Base-by-base conservation (phyloP, 73 alveolate species). In the Paramecium pentaurelia region DNA sequence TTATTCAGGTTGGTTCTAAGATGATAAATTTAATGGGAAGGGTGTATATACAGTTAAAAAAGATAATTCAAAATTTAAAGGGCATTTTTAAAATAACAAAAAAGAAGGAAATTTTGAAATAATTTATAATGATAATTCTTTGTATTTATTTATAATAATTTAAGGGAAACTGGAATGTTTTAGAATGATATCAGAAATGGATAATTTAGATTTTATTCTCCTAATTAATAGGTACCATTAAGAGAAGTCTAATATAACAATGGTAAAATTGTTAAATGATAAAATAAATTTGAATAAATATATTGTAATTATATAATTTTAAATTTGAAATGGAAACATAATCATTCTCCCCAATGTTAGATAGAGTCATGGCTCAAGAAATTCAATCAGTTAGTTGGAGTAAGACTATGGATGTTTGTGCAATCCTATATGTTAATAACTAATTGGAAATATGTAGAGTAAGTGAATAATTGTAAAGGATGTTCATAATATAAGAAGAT, bases 401-500 rank as follows among this genome's bases (percentile, higher is more conserved):
- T 80, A 80, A 80, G 18, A 80, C 91, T 10, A 80, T 80, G 91
- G 91, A 80, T 49, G 75, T 80, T n/a, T 47, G 71, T 80, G 91
- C 91, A 5, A 42, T 80, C n/a, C 75, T 80, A 3, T 80, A 80
- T 27, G 14, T 14, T 20, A 80, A 80, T 27, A 80, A 80, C 27
- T 32, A 42, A 45, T 45, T 80, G 30, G 91, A 80, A 47, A 49
- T 80, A 11, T 80, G 44, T 12, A 80, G 91, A 80, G 91, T 80
- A 5, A 36, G 91, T 45, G 91, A 80, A 45, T 49, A 80, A 80
- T 80, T 80, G 30, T 10, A 80, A 25, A 80, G 75, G 58, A 42
- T 80, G 75, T 80, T 80, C 71, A 49, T 80, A 25, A 80, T 80
- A 4, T 18, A 80, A 6, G 91, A 80, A 47, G 91, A 80, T 2